Conservation (phyloP, 2,329 filamentous ascomycete genomes). For the Phoma sp. region DNA sequence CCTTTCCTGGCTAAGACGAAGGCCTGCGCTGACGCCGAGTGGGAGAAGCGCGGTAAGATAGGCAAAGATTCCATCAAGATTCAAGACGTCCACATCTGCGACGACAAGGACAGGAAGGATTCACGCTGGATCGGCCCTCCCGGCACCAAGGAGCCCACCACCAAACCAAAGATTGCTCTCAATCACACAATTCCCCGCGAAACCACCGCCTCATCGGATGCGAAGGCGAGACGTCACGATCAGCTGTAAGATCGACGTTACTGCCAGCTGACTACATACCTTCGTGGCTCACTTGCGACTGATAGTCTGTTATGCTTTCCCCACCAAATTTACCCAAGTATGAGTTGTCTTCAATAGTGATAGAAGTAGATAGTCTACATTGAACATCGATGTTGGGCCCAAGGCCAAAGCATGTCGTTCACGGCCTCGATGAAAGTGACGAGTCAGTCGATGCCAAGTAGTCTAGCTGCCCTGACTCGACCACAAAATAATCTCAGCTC, state of each 20-base stretch:
- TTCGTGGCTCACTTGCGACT: neutral
- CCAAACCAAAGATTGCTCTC: neutral
- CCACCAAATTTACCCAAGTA: neutral
- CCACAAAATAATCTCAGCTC: conserved; percentile 2
- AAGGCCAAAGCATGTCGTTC: conserved; percentile 10
- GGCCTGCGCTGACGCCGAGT: conserved; percentile 29
- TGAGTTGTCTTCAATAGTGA: conserved; percentile 1
- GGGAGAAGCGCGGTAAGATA: conserved; percentile 27
- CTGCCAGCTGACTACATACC: neutral
- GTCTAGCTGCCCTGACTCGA: neutral
- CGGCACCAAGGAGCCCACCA: neutral
- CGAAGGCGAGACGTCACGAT: neutral
- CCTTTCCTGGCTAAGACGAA: conserved; percentile 13
- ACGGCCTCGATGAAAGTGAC: neutral
- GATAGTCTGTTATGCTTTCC: too few relatives aligned
- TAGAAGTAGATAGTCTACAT: conserved; percentile 15
- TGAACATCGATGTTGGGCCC: conserved; percentile 15
- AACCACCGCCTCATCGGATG: neutral
- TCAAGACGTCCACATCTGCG: conserved; percentile 12
- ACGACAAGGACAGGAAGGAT: conserved; percentile 8
- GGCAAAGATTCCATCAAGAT: conserved; percentile 20
- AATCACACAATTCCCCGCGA: too few relatives aligned
- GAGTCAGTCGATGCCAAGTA: conserved; percentile 16
- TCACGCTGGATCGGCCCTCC: conserved; percentile 10
- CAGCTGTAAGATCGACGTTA: neutral